Evolutionary conservation across 352 stramenopile species (phyloP), one percentile per base, ranked within the genome.

Genomic region (Pythium apleroticum): DNA sequence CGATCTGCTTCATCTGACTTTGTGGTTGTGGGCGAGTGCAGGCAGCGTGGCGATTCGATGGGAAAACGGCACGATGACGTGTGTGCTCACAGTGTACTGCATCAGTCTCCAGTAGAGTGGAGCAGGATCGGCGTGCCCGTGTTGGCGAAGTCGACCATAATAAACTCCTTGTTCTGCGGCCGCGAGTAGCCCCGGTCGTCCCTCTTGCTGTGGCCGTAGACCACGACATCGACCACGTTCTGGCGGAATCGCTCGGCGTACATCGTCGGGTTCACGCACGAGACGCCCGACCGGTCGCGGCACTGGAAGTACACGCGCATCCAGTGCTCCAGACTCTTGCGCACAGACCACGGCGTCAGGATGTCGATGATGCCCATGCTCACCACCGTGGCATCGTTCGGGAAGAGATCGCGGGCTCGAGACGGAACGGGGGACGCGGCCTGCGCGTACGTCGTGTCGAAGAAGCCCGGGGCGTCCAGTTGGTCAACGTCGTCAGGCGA

Each of bases 281-380:
- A 95, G 55, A 97, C 90, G 20, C 88, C 88, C 33, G 86, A 77
- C 5, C 68, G 71, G 54, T 94, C 88, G 49, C 81, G 85, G 59
- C 84, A 93, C 65, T 93, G 80, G 24, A 96, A 55, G 30, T 86
- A 88, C 20, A 95, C 81, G 8, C 87, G 85, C 25, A 95, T 67
- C 84, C 84, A 95, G 54, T 89, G 82, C 73, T 99, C 96, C 11
- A 97, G 54, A 33, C 87, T 91, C 68, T 99, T 99, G 37, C 94
- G 86, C 11, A 96, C 77, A 28, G 91, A 98, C 89, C 96, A 99
- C 24, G 95, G 94, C 25, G 97, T 97, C 53, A 99, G 75, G 77
- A 99, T 98, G 75, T 99, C 96, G 75, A 99, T 98, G 58, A 99
- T 98, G 17, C 96, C 96, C 88, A 99, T 98, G 68, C 97, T 98